Conservation (phyloP, 2,329 filamentous ascomycete genomes). For the Aspergillus sclerotialis region DNA sequence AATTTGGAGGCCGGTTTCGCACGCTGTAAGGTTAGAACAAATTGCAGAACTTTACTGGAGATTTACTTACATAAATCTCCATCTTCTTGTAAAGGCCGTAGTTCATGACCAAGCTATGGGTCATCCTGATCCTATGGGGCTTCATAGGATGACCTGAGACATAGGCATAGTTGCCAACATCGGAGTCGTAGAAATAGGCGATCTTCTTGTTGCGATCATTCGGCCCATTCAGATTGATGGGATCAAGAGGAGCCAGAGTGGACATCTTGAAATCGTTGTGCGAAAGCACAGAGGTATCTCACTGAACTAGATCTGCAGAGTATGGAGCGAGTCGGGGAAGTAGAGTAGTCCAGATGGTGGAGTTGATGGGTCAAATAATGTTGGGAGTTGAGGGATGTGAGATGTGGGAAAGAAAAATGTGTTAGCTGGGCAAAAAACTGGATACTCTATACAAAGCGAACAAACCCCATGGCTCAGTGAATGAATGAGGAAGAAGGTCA, state of each 20-base stretch:
- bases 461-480: conserved; percentile 1
- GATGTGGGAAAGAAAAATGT: conserved; percentile 1
- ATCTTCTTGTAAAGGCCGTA: conserved; percentile 68
- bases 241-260: conserved; percentile 48
- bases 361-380: background rate
- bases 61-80: conserved; percentile 57
- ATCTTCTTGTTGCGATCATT: conserved; percentile 66
- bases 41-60: too few relatives aligned
- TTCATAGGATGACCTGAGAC: conserved; percentile 67
- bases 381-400: background rate
- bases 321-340: background rate
- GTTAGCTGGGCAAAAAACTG: background rate
- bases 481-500: background rate
- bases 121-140: conserved; percentile 62
- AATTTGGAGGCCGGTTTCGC: conserved; percentile 69
- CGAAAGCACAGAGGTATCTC: conserved; percentile 5
- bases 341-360: too few relatives aligned
- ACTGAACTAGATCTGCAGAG: conserved; percentile 1
- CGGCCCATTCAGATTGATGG: conserved; percentile 43
- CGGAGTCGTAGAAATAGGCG: conserved; percentile 96
- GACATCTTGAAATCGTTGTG: conserved; percentile 37
- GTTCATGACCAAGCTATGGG: conserved; percentile 61
- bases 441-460: background rate
- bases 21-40: conserved; percentile 52
- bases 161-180: conserved; percentile 97